Evolutionary conservation across 1,284 basidiomycete genomes (phyloP), one percentile per base, ranked within the genome.

Genomic region (Moesziomyces sp.): DNA sequence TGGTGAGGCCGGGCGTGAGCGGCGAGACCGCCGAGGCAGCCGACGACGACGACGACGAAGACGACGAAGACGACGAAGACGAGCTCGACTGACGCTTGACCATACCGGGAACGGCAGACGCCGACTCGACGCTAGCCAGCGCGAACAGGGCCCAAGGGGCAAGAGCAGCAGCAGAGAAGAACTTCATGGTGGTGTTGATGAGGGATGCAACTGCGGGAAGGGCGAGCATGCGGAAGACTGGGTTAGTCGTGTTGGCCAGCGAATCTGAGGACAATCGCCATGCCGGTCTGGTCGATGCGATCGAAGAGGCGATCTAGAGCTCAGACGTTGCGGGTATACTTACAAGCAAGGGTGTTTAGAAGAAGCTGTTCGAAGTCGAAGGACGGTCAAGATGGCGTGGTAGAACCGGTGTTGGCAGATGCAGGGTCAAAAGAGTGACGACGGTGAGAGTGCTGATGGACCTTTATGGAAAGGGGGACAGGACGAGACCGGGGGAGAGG

Each of bases 401-500:
- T 19, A 53, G 11, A 43, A 16, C 24, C 5, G 24, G 24, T 26
- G 24, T 26, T 26, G 48, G 26, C 16, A 26, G 21, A 18, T 46
- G 30, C 28, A 24, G 34, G 43, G 49, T 56, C 53, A 64, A 70
- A 70, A 64, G 67, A 70, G 60, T 70, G 67, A 70, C 67, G 53
- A 64, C 24, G 57, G 67, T 60, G 57, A 48, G 60, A 52, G 38
- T 28, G 42, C 40, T 24, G 34, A 9, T n/a, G 44, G 35, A 38
- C 35, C 35, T 38, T 19, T 21, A 30, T 26, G 14, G 51, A 21
- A 46, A 3, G 24, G 24, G 38, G 26, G 21, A 19, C 24, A 26
- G 19, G 30, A 30, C 11, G 52, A 35, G 42, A 26, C 28, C 30
- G 30, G 45, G 24, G 38, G 18, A 46, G 28, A 51, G 42, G 23